A percentile compares a stretch with the other conserved stretches of the same genome.
Evolutionary conservation across 1,284 basidiomycete genomes (phyloP).

Genomic region (Pisolithus thermaeus): DNA sequence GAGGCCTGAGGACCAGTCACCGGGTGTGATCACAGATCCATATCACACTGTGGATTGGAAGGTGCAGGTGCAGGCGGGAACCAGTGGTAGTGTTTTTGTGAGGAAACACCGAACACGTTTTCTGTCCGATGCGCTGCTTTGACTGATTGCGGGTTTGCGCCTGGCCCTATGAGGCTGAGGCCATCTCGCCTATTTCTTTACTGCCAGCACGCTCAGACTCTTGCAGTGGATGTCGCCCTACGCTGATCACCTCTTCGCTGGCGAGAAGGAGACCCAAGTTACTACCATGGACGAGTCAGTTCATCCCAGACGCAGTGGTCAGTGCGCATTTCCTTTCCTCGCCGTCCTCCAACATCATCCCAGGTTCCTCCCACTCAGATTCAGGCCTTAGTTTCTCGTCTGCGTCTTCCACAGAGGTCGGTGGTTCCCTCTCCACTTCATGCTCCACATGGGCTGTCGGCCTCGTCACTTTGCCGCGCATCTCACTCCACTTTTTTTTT

Average conservation of each 20-base stretch:
- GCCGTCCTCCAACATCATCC: background rate
- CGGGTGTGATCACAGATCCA: background rate
- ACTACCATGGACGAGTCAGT: constrained; percentile 6
- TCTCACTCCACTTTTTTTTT: constrained; percentile 2
- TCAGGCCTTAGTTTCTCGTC: constrained; percentile 27
- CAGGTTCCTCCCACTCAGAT: constrained; percentile 22
- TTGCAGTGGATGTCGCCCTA: constrained; percentile 20
- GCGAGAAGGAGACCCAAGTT: background rate
- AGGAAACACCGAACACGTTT: constrained; percentile 2
- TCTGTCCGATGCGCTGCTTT: constrained; percentile 3
- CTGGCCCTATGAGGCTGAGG: constrained; percentile 8
- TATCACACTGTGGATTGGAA: no score
- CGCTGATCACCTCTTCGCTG: constrained; percentile 11
- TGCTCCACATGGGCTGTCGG: constrained; percentile 10
- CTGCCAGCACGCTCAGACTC: constrained; percentile 7
- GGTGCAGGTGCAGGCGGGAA: no score
- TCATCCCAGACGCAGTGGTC: background rate
- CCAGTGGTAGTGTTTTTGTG: no score
- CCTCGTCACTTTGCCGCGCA: constrained; percentile 2
- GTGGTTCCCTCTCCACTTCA: constrained; percentile 8
- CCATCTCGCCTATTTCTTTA: constrained; percentile 8
- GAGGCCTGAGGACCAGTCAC: background rate
- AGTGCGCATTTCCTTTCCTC: background rate
- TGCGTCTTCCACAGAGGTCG: constrained; percentile 27
- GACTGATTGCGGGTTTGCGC: constrained; percentile 1